Base-by-base conservation (phyloP, 352 stramenopile species). In the Bremia lactucae region DNA sequence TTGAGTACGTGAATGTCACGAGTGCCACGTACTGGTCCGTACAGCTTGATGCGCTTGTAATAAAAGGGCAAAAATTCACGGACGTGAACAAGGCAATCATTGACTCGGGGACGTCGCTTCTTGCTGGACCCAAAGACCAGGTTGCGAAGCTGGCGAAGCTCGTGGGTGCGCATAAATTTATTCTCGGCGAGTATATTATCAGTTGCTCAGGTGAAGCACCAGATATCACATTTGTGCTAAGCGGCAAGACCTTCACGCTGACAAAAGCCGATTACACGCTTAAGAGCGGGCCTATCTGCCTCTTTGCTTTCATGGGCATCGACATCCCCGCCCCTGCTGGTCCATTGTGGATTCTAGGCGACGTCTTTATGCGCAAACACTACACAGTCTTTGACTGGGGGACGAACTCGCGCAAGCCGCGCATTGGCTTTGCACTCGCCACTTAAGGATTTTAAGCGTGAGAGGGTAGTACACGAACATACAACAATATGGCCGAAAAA, bases 241-340 rank as follows among this genome's bases (percentile, higher is more conserved):
- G 80, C 38, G 91, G 91, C 42, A 92, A 87, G 36, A 72, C 71
- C 33, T 98, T 95, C 55, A 87, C 74, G 31, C 74, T 98, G 28
- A 80, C 78, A 26, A 86, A 94, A 60, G 70, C 94, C 18, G 80
- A 97, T 49, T 96, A 97, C 60, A 81, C 96, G 13, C 83, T 98
- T 55, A 83, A 97, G 60, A 79, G 72, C 51, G 80, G 79, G 8
- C 65, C 68, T 9, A 76, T 87, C 31, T 98, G 95, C 65, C 65
- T 98, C 2, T 97, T 97, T 53, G 94, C 87, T 15, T 95, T 98
- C 52, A 96, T 97, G 68, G 93, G 83, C 49, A 89, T 98, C 35
- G 92, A 97, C 60, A 94, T 98, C 55, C 83, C 83, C 3, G 62
- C 59, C 6, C 83, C 85, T 7, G 60, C 72, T 35, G 70, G 71